Evolutionary conservation across 306 rosid genomes (phyloP).

Genomic region (Cicer pinnatifidum): DNA sequence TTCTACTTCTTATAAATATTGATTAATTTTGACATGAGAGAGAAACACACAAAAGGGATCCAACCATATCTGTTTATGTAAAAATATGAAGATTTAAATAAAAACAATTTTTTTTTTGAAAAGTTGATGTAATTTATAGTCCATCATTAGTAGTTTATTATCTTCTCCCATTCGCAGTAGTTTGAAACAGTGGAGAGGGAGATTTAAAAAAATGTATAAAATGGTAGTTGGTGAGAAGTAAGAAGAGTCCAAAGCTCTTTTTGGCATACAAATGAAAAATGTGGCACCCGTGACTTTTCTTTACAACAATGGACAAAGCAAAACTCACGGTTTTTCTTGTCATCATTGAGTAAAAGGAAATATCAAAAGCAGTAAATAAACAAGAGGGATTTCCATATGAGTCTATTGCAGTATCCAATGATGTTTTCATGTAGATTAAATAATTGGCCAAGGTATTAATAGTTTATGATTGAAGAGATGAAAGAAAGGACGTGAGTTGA

Average conservation of each 20-base stretch:
- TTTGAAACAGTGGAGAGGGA: not conserved
- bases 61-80: no score
- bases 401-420: not conserved
- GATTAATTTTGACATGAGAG: no score
- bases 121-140: no score
- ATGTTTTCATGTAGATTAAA: constrained; percentile 4
- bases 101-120: no score
- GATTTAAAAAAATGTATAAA: not conserved
- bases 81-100: no score
- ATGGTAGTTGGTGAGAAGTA: constrained; percentile 41
- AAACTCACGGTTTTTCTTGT: not conserved
- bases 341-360: not conserved
- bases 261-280: constrained; percentile 36
- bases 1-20: no score
- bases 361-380: not conserved
- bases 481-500: not conserved
- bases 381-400: not conserved
- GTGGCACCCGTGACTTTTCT: constrained; percentile 43
- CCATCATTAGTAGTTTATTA: no score
- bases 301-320: not conserved
- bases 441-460: not conserved
- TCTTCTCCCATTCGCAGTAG: no score
- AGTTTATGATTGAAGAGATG: not conserved
- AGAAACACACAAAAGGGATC: no score
- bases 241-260: constrained; percentile 15